Base-by-base conservation (phyloP, 257 asterid species). In the Penstemon newberryi region DNA sequence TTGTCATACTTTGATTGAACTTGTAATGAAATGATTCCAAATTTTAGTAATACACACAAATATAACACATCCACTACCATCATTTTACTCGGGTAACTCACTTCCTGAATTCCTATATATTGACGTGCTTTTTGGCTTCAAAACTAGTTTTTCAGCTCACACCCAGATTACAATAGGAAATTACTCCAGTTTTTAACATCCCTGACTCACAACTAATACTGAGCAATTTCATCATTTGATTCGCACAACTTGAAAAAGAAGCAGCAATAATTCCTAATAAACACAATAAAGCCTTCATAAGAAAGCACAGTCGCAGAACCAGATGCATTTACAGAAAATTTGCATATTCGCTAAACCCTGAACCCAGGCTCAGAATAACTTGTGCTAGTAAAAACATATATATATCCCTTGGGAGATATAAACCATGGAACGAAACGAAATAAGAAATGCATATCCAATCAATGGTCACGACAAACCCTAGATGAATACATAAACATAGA, bases 301-400 rank as follows among this genome's bases (percentile, higher is more conserved):
- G 36, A 47, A 9, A 12, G 10, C 19, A 37, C 36, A 39, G 4
- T 46, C 0, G 50, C 9, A 60, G 42, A 15, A 5, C 10, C 10
- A 46, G 6, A 25, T 41, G 15, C 63, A 53, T 61, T 69, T 11
- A 6, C 19, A 37, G 43, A 39, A n/a, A 44, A 25, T 7, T 52
- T 25, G 54, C 8, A 40, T 33, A 65, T 10, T 47, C 45, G 49
- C 56, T 45, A 51, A 75, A 75, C 76, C 81, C 75, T 60, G 52
- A 74, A 57, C 70, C 73, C 69, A 58, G 53, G 43, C 43, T 62
- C 44, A 15, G 46, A 11, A 12, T 8, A 37, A 58, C 3, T 18
- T 11, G 9, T 1, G n/a, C 12, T 2, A 0, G 25, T 9, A 5
- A 41, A 15, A 40, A 60, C n/a, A 13, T 4, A 40, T 6, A 60